Evolutionary conservation across 148 eudicot genomes (phyloP).

Genomic region (Suaeda aralocaspica): DNA sequence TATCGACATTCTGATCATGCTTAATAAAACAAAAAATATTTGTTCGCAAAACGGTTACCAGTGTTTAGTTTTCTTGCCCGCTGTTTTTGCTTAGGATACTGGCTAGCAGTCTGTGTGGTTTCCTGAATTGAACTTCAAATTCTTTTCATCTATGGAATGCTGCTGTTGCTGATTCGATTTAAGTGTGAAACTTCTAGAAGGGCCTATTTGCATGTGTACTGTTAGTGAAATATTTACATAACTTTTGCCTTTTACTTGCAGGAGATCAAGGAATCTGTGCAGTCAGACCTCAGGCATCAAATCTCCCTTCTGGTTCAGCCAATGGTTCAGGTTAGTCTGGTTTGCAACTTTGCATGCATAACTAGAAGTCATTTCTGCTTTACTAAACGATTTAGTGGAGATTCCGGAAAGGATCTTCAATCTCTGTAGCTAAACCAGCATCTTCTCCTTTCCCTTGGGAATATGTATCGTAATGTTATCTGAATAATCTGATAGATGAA

Average conservation of each 20-base stretch:
- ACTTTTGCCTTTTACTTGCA: constrained; percentile 26
- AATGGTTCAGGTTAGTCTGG: constrained; percentile 45
- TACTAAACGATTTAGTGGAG: not conserved
- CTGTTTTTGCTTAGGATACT: too few species aligned
- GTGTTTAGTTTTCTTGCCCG: too few species aligned
- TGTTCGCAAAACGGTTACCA: too few species aligned
- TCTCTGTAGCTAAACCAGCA: not conserved
- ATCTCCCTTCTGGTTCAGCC: constrained; percentile 86
- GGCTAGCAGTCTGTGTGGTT: not conserved
- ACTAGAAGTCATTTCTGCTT: not conserved
- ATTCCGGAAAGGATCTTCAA: not conserved
- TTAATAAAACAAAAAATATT: too few species aligned
- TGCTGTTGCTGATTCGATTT: not conserved
- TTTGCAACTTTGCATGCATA: not conserved
- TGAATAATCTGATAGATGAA: too few species aligned
- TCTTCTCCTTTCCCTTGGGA: not conserved
- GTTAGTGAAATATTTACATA: not conserved
- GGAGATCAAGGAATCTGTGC: constrained; percentile 81
- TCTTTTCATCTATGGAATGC: not conserved
- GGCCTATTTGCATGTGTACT: not conserved
- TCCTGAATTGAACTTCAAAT: not conserved
- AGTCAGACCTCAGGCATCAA: constrained; percentile 81
- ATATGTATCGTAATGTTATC: not conserved
- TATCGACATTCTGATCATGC: too few species aligned
- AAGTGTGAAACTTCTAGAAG: constrained; percentile 1